Base-by-base conservation (phyloP, 75 land plant genomes). In the Selaginella tamariscina region DNA sequence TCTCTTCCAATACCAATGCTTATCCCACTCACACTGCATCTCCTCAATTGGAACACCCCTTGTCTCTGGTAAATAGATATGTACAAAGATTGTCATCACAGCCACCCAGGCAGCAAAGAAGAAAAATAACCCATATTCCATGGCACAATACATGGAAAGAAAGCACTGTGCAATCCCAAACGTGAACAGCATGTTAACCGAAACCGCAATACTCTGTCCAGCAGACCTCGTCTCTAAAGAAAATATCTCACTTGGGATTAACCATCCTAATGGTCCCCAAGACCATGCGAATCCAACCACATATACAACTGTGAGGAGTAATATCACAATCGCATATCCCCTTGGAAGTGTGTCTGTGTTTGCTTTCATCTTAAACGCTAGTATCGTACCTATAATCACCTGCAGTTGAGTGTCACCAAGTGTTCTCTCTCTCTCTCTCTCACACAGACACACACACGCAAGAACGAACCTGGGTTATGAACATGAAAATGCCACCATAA, bases 211-310 rank as follows among this genome's bases (percentile, higher is more conserved):
- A 49, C 54, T 49, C 20, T 49, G 54, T 20, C 20, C 54, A 20
- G 18, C 22, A 9, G 64, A 60, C 9, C 64, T 13, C 11, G 22
- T 18, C 23, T 60, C 64, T 23, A 60, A 22, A 15, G 64, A 23
- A 18, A 60, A 60, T 18, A 60, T 23, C 22, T 60, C 64, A 60
- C 22, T 23, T 15, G 64, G 23, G 11, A 60, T 22, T 18, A 60
- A 23, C 64, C 64, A 60, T 23, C 22, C 22, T 23, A 60, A 22
- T 15, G 64, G 64, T 18, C 64, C 64, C 64, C 64, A 60, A 15
- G 64, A 60, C 64, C 64, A 60, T 9, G 11, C 64, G 23, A 9
- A 18, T 23, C 18, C 54, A 49, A 49, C 18, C 11, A 49, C 54
- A n/a, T n/a, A n/a, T n/a, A n/a, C n/a, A n/a, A n/a, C n/a, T n/a